phyloP scores from a whole-genome alignment of 2,329 filamentous ascomycete genomes.

The Sclerotinia trifoliorum region DNA sequence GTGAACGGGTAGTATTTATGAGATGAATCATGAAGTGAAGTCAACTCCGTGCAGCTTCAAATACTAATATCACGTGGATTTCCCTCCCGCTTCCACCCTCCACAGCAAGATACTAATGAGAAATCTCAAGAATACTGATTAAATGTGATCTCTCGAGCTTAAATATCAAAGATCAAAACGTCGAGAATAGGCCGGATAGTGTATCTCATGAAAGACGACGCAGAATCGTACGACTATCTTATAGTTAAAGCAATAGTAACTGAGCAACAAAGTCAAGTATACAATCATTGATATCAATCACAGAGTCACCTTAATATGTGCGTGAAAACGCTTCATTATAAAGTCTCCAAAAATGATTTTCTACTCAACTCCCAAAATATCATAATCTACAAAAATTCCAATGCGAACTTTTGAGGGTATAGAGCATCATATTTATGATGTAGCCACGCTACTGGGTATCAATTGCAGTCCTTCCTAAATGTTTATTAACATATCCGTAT shows the following conservation, averaged over 20 bases:
- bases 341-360: neutral
- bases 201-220: neutral
- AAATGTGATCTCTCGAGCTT: neutral
- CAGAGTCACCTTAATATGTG: neutral
- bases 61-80: neutral
- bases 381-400: neutral
- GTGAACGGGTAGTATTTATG: neutral
- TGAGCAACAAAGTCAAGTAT: fast-evolving
- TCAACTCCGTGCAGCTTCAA: constrained; percentile 39
- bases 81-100: no score
- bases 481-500: neutral
- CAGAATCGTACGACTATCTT: neutral
- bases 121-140: neutral
- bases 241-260: no score
- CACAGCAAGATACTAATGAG: no score
- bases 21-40: neutral
- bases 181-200: no score
- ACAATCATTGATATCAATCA: neutral
- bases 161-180: neutral
- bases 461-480: neutral
- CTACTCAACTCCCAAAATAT: no score
- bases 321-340: neutral
- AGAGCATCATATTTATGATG: neutral
- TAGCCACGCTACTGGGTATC: neutral
- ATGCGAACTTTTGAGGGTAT: neutral